Base-by-base conservation (phyloP, 345 rosid genomes). In the Combretum micranthum region DNA sequence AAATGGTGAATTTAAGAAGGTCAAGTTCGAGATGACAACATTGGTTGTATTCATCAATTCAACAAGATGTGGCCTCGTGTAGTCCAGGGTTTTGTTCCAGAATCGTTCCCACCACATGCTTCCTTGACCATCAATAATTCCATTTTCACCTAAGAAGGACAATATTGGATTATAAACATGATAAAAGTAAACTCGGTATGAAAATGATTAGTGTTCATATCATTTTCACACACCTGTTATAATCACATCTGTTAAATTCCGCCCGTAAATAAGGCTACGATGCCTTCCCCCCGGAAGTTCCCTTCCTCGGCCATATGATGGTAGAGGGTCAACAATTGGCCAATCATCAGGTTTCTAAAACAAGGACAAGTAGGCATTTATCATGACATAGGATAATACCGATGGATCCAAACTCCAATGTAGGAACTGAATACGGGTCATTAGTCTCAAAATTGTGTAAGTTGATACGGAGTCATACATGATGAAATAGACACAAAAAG, bases 41-140 rank as follows among this genome's bases (percentile, higher is more conserved):
- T 84, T 87, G 8, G 84, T 85, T 15, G 96, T 75, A 81, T 89
- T 93, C 83, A 89, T 89, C 64, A 93, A 71, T 77, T 93, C 99
- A 55, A 93, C 94, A 56, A 93, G 82, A 75, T 89, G 97, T 20
- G 99, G 99, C 59, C 97, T 78, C 39, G 99, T 93, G 62, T 82
- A 88, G 73, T 89, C 77, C 66, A 93, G 71, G 65, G 83, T 77
- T 70, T 77, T 67, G 57, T 55, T 75, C 66, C 64, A 71, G 67
- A 89, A 93, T 85, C 92, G 78, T 50, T 81, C 71, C 99, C 99
- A 89, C 99, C 97, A 93, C 52, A 72, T 45, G 61, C 80, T 76
- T 66, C 99, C 99, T 81, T 93, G 99, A 50, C 99, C 99, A 71
- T 93, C 92, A 25, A 93, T 71, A 48, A 94, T 85, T 63, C 99